Conservation (phyloP, 805 yeast genomes). For the Zygosaccharomyces pseudorouxii region DNA sequence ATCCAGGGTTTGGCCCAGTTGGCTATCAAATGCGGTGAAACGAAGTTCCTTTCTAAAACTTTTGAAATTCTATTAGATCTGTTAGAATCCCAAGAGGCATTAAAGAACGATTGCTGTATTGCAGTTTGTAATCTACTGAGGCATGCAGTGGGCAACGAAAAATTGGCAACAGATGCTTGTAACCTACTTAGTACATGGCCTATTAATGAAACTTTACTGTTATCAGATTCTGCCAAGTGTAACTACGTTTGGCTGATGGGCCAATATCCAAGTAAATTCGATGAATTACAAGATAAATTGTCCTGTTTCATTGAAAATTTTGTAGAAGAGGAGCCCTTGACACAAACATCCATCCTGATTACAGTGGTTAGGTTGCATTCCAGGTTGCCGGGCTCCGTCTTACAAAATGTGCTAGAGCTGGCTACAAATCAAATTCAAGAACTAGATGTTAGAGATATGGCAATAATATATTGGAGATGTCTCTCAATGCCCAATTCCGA, state of each 20-base stretch:
- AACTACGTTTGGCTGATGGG: constrained; percentile 66
- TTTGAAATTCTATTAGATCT: constrained; percentile 57
- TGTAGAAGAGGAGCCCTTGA: constrained; percentile 52
- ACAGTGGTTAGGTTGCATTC: constrained; percentile 56
- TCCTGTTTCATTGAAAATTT: constrained; percentile 47
- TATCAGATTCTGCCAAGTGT: constrained; percentile 45
- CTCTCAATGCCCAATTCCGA: constrained; percentile 44
- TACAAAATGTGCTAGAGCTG: constrained; percentile 56
- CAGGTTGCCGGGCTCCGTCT: constrained; percentile 40
- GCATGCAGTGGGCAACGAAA: constrained; percentile 48
- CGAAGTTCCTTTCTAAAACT: constrained; percentile 48
- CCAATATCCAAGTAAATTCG: constrained; percentile 60
- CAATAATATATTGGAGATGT: constrained; percentile 75
- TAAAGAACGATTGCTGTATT: constrained; percentile 53
- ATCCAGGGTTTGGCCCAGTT: constrained; percentile 66
- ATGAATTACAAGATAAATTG: constrained; percentile 47
- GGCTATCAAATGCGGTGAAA: constrained; percentile 52
- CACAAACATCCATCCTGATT: constrained; percentile 58
- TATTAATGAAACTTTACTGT: constrained; percentile 44
- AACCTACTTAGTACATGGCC: constrained; percentile 36
- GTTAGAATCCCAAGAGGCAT: constrained; percentile 58
- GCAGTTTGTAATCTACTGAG: constrained; percentile 64
- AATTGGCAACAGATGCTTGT: constrained; percentile 26
- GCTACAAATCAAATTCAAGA: constrained; percentile 65
- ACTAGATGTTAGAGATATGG: constrained; percentile 76